Evolutionary conservation across 371 early-diverging fungal species (phyloP), one percentile per base, ranked within the genome.

Genomic region (Apophysomyces elegans): DNA sequence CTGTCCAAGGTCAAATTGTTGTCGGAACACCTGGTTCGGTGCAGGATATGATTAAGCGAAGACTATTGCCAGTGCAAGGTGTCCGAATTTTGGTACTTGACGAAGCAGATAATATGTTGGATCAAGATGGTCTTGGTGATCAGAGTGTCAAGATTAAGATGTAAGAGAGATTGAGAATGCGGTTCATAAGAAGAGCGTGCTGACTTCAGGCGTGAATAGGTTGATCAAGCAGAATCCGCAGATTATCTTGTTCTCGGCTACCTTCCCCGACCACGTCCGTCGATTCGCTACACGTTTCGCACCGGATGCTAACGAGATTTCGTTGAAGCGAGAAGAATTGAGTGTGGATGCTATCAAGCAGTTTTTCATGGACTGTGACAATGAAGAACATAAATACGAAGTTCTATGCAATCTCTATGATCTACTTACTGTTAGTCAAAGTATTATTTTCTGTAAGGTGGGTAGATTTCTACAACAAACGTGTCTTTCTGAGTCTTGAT

Each of bases 11-110:
- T 0, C 96, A 99, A 12, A 84, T 99, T 45, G 80, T 98, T 45
- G 88, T 99, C 37, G 99, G 99, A 36, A 97, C 99, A 0, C 99
- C 99, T 4, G 99, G 99, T 14, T 95, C 97, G 0, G 87, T 99
- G 0, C 71, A 79, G 32, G 92, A 93, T 43, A 67, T 91, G 62
- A 85, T 93, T 36, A 83, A 85, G 62, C 78, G 86, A 38, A 71
- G 88, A 14, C 73, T 79, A 7, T 76, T 96, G 56, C 78, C 89
- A 39, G 70, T 83, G 2, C 75, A 69, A 11, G 56, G 80, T 61
- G 71, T 95, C 58, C 85, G 87, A 56, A 84, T 95, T 37, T 92
- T 95, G 73, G 94, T 96, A 1, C 76, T 97, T 66, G 98, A 96
- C 72, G 97, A 97, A 78, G 96, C 98, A 14, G 98, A 97, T 72